phyloP scores from a whole-genome alignment of 495 filamentous ascomycete species.

The Rostrohypoxylon terebratum region DNA sequence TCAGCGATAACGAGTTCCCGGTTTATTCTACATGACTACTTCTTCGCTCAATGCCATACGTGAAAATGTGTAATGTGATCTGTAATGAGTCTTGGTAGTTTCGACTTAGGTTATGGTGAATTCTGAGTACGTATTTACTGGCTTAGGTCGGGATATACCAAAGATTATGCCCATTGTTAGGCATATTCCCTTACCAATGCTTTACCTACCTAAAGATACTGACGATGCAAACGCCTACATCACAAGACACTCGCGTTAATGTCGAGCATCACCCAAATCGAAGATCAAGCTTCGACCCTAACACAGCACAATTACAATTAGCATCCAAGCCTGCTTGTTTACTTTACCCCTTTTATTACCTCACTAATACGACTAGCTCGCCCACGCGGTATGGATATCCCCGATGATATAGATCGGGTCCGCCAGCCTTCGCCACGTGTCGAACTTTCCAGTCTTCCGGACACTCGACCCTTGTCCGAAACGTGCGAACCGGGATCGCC shows the following conservation, averaged over 20 bases:
- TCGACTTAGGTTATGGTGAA: background rate
- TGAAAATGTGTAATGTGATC: background rate
- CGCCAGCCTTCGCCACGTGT: background rate
- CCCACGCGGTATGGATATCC: background rate
- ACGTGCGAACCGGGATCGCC: background rate
- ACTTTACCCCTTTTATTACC: constrained; percentile 6
- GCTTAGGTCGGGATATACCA: background rate
- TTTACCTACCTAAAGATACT: too few species aligned
- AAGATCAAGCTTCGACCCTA: too few species aligned
- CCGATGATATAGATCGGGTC: background rate
- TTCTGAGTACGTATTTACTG: background rate
- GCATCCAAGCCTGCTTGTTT: background rate
- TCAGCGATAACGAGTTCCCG: constrained; percentile 36
- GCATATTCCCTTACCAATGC: too few species aligned
- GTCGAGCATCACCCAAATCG: too few species aligned
- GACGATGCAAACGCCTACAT: too few species aligned
- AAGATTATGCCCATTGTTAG: too few species aligned
- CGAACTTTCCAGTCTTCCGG: background rate
- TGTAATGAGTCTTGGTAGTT: background rate
- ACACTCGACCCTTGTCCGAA: background rate
- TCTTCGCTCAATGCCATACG: background rate
- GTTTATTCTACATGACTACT: constrained; percentile 1
- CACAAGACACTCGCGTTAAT: too few species aligned
- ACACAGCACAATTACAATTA: background rate
- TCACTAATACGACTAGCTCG: background rate